A percentile compares a stretch with the other conserved stretches of the same genome.
Conservation (phyloP, 345 rosid genomes). For the Garcia nutans region DNA sequence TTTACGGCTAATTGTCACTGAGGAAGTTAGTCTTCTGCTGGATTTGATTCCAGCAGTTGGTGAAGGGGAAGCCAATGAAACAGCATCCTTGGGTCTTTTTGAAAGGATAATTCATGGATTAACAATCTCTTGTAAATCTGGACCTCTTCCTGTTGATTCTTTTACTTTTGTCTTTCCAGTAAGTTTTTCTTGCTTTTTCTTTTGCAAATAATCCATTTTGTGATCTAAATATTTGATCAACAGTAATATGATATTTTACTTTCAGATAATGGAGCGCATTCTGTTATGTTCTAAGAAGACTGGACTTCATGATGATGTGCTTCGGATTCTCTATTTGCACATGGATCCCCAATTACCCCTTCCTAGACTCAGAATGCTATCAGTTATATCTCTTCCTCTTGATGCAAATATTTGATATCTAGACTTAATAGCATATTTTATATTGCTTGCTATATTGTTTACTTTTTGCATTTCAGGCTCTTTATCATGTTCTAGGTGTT, state of each 20-base stretch:
- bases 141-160: slow-evolving; percentile 96
- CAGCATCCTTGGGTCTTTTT: slow-evolving; percentile 60
- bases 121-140: slow-evolving; percentile 72
- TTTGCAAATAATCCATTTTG: neutral
- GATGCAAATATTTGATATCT: neutral
- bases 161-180: slow-evolving; percentile 93
- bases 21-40: slow-evolving; percentile 52
- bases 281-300: slow-evolving; percentile 74
- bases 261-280: slow-evolving; percentile 87
- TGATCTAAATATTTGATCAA: slow-evolving; percentile 16
- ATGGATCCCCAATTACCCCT: slow-evolving; percentile 89
- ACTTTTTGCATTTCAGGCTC: slow-evolving; percentile 56
- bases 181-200: slow-evolving; percentile 26
- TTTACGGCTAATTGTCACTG: slow-evolving; percentile 63
- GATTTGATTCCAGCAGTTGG: slow-evolving; percentile 47
- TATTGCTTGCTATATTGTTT: slow-evolving; percentile 18
- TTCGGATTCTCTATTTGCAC: slow-evolving; percentile 77
- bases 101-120: slow-evolving; percentile 73
- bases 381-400: slow-evolving; percentile 47
- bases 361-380: slow-evolving; percentile 91
- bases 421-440: neutral
- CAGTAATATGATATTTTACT: slow-evolving; percentile 18
- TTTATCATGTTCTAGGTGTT: slow-evolving; percentile 82
- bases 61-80: slow-evolving; percentile 50
- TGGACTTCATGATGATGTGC: slow-evolving; percentile 79